phyloP scores from a whole-genome alignment of 768 basidiomycete genomes.

The Leccinum variicolor region DNA sequence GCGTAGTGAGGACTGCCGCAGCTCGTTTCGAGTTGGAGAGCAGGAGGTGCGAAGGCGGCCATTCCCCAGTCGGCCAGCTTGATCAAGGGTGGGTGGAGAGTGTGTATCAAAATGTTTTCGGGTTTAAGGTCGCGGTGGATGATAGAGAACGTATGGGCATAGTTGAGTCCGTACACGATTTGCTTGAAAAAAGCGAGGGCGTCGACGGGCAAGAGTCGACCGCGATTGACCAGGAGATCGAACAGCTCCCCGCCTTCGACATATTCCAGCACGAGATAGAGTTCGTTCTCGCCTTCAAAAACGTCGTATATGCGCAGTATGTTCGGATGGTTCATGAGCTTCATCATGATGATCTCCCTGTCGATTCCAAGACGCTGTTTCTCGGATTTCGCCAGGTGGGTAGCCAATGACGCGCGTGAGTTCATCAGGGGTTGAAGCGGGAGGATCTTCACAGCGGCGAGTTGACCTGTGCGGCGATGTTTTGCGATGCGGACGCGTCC shows the following conservation, averaged over 20 bases:
- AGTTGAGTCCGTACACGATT: slow-evolving; percentile 91
- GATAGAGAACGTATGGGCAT: slow-evolving; percentile 96
- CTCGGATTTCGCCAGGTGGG: slow-evolving; percentile 68
- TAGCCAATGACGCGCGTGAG: slow-evolving; percentile 65
- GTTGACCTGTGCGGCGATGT: slow-evolving; percentile 80
- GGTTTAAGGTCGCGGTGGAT: slow-evolving; percentile 98
- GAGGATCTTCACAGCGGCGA: slow-evolving; percentile 95
- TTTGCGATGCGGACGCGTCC: slow-evolving; percentile 94
- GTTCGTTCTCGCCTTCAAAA: slow-evolving; percentile 86
- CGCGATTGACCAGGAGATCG: slow-evolving; percentile 90
- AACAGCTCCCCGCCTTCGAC: slow-evolving; percentile 96
- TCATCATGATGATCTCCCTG: slow-evolving; percentile 98
- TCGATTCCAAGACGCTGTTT: slow-evolving; percentile 86
- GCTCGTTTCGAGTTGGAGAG: slow-evolving; percentile 84
- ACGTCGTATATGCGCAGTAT: slow-evolving; percentile 95
- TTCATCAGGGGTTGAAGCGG: slow-evolving; percentile 75
- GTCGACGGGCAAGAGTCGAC: slow-evolving; percentile 74
- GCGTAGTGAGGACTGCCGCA: slow-evolving; percentile 98
- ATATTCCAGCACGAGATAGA: slow-evolving; percentile 92
- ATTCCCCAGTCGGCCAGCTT: slow-evolving; percentile 99
- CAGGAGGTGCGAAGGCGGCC: slow-evolving; percentile 91
- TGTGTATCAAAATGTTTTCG: slow-evolving; percentile 92
- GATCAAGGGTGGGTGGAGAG: slow-evolving; percentile 73
- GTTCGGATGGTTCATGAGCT: slow-evolving; percentile 97
- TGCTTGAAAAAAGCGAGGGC: slow-evolving; percentile 94